Evolutionary conservation across 1,284 basidiomycete genomes (phyloP), one percentile per base, ranked within the genome.

Genomic region (Cystobasidium sp.): DNA sequence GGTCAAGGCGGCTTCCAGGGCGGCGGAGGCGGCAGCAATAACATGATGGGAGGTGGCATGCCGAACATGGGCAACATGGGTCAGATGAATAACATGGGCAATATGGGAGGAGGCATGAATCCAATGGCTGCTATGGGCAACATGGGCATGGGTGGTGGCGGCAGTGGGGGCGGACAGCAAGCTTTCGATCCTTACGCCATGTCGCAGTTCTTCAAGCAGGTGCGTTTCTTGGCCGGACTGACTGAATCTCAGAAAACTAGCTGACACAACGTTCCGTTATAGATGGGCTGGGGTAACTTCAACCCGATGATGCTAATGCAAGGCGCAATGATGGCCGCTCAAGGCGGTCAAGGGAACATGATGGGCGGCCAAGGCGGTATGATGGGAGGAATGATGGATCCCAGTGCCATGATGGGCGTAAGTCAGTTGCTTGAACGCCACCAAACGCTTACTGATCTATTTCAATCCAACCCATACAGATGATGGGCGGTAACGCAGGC

Each of bases 191-290:
- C 75, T 20, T 69, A 65, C 24, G 67, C 66, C 43, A 76, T 76
- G 75, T 75, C 75, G 9, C 67, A 70, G 43, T 76, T 75, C 75
- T 75, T 75, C 55, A 75, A 76, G 55, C 71, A 74, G 66, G 70
- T 66, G 62, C 24, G 55, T 39, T n/a, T 22, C 59, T 39, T 44
- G 58, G 41, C 37, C 47, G 53, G n/a, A 14, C 24, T 37, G 14
- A 14, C 7, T 1, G 31, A 5, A 44, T 10, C 20, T 20, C 37
- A 7, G 16, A 53, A 7, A 22, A 53, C 64, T 53, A 47, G 41
- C 18, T 53, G 14, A 24, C 47, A 7, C 12, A 20, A n/a, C 6
- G 37, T n/a, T 22, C 9, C 16, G 37, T 18, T 20, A 10, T 43
- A 73, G 70, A 68, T 73, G 70, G 71, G 70, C 14, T 73, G 75